Evolutionary conservation across 352 stramenopile genomes (phyloP).

Genomic region (Pilasporangium apinafurcum): DNA sequence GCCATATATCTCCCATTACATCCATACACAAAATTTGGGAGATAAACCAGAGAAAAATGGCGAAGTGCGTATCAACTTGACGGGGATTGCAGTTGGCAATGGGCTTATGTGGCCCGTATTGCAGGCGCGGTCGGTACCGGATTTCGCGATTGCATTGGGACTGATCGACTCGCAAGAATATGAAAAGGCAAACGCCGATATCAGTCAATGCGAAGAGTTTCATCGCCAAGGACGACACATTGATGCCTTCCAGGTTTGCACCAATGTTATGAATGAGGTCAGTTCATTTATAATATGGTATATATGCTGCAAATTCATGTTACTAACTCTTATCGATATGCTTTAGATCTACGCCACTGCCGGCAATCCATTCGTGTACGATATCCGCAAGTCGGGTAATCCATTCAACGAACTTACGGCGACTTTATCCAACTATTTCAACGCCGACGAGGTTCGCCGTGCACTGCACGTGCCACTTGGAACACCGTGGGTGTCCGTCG

Average conservation of each 20-base stretch:
- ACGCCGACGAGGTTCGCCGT: conserved; percentile 65
- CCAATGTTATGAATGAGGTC: conserved; percentile 52
- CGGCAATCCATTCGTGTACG: conserved; percentile 82
- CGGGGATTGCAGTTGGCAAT: conserved; percentile 90
- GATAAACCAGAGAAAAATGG: conserved; percentile 2
- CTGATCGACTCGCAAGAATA: conserved; percentile 84
- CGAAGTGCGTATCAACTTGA: conserved; percentile 64
- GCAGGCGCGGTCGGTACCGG: conserved; percentile 71
- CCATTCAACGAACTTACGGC: conserved; percentile 45
- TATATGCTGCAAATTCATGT: background rate
- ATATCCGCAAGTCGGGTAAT: conserved; percentile 63
- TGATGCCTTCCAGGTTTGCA: conserved; percentile 68
- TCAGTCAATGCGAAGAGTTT: conserved; percentile 71
- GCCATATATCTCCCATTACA: conserved; percentile 91
- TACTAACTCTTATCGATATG: background rate
- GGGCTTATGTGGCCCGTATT: conserved; percentile 80
- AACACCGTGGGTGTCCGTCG: conserved; percentile 60
- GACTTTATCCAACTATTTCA: conserved; percentile 75
- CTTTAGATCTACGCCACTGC: conserved; percentile 64
- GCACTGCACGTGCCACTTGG: conserved; percentile 80
- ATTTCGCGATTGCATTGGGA: conserved; percentile 74
- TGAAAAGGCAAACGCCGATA: conserved; percentile 60
- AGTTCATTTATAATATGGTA: background rate
- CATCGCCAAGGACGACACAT: conserved; percentile 66
- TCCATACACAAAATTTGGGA: conserved; percentile 81